Conservation (phyloP, 1,139 yeast genomes). For the Diutina rugosa region DNA sequence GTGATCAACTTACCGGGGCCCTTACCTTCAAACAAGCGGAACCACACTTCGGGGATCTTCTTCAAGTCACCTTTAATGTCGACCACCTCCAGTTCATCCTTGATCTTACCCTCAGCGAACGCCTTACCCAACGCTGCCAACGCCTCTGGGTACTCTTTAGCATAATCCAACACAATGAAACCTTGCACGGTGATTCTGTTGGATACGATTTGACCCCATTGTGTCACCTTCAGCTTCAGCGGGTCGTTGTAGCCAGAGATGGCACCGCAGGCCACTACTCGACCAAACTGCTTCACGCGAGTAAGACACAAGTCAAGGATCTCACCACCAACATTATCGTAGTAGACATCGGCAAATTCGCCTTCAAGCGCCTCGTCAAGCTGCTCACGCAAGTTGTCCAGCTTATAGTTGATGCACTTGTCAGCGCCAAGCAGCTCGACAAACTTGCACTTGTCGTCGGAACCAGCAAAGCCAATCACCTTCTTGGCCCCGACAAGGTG, state of each 20-base stretch:
- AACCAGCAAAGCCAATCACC: slow-evolving; percentile 57
- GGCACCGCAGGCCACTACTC: slow-evolving; percentile 48
- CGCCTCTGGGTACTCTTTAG: slow-evolving; percentile 21
- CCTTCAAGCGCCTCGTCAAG: slow-evolving; percentile 28
- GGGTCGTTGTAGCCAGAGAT: slow-evolving; percentile 44
- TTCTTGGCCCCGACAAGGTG: slow-evolving; percentile 37
- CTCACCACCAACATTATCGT: slow-evolving; percentile 56
- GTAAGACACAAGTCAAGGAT: slow-evolving; percentile 34
- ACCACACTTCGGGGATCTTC: background rate
- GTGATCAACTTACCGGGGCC: background rate
- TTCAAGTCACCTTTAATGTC: background rate
- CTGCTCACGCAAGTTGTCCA: slow-evolving; percentile 26
- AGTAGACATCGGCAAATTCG: slow-evolving; percentile 32
- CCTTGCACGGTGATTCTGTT: slow-evolving; percentile 39
- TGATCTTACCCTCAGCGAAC: slow-evolving; percentile 29
- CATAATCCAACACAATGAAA: slow-evolving; percentile 28
- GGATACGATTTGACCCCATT: slow-evolving; percentile 30
- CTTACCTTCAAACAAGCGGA: background rate
- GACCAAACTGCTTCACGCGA: slow-evolving; percentile 27
- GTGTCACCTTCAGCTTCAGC: slow-evolving; percentile 17
- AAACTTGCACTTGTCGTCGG: slow-evolving; percentile 39
- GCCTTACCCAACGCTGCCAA: slow-evolving; percentile 17
- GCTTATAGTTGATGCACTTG: slow-evolving; percentile 41
- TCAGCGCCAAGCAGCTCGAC: slow-evolving; percentile 48
- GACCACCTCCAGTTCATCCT: slow-evolving; percentile 3